These are phyloP conservation scores for Ambrosia artemisiifolia DNA, from an alignment of 129 eudicot species.

Conservation along the genomic window DNA sequence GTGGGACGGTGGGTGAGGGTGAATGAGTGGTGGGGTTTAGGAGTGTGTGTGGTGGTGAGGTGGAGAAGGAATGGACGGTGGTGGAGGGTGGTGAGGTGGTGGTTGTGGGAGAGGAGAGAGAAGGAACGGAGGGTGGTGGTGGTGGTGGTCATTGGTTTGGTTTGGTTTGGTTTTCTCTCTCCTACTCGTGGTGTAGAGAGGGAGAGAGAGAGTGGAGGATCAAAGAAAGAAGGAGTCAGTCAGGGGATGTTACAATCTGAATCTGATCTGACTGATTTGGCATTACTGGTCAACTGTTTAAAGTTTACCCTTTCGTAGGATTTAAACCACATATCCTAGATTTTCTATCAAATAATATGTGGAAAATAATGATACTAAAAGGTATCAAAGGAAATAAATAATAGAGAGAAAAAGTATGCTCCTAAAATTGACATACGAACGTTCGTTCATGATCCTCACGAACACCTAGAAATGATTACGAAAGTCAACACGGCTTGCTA, in stretches of 20 bases:
- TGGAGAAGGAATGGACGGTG: background rate
- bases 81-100: slow-evolving; percentile 25
- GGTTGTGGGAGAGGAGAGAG: slow-evolving; percentile 23
- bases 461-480: too few relatives aligned
- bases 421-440: too few relatives aligned
- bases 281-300: slow-evolving; percentile 20
- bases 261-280: background rate
- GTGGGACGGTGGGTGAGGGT: slow-evolving; percentile 23
- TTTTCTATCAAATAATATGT: background rate
- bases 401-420: too few relatives aligned
- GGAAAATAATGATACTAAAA: background rate
- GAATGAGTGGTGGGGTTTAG: slow-evolving; percentile 22
- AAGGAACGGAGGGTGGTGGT: slow-evolving; percentile 28
- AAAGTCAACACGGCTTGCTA: too few relatives aligned
- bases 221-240: slow-evolving; percentile 8
- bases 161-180: background rate
- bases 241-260: background rate
- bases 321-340: slow-evolving; percentile 27
- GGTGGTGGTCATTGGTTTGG: slow-evolving; percentile 9
- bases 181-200: slow-evolving; percentile 1
- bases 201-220: background rate
- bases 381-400: background rate
- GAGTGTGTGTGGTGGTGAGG: slow-evolving; percentile 18
- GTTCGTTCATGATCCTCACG: too few relatives aligned
- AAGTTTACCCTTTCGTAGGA: slow-evolving; percentile 6